Evolutionary conservation across 2,329 filamentous ascomycete species (phyloP).

Genomic region (Calycina herbarum): DNA sequence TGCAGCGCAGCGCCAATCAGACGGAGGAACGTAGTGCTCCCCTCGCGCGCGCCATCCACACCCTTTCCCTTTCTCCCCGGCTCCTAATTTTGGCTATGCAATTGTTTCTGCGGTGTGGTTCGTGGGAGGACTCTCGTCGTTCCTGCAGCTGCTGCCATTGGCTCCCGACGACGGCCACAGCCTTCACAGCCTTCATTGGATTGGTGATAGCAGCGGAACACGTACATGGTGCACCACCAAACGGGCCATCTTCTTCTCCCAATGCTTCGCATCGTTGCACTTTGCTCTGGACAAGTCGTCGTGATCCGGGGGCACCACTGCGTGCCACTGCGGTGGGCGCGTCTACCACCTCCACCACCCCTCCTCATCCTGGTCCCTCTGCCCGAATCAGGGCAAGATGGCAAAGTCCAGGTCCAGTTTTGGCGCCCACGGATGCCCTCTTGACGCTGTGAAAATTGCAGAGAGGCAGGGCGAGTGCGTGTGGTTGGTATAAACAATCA

Average conservation of each 20-base stretch:
- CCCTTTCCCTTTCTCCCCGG: neutral
- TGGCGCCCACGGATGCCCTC: slow-evolving; percentile 28
- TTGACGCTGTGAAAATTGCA: slow-evolving; percentile 17
- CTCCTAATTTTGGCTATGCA: slow-evolving; percentile 16
- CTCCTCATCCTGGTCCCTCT: slow-evolving; percentile 15
- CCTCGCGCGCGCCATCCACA: slow-evolving; percentile 20
- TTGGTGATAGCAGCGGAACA: slow-evolving; percentile 10
- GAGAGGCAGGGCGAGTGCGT: slow-evolving; percentile 3
- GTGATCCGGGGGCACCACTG: neutral
- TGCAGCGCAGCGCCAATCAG: slow-evolving; percentile 14
- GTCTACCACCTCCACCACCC: slow-evolving; percentile 15
- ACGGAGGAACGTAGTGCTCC: neutral
- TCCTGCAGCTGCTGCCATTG: slow-evolving; percentile 11
- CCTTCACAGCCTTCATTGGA: neutral
- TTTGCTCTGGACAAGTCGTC: neutral
- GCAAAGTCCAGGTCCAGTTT: slow-evolving; percentile 23
- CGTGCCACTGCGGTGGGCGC: slow-evolving; percentile 14
- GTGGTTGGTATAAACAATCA: slow-evolving; percentile 32
- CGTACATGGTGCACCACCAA: slow-evolving; percentile 8
- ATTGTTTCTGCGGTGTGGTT: slow-evolving; percentile 13
- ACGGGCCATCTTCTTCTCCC: neutral
- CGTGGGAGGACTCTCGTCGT: slow-evolving; percentile 1
- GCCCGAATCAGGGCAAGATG: slow-evolving; percentile 19
- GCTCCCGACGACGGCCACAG: slow-evolving; percentile 5
- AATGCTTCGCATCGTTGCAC: neutral